phyloP scores from a whole-genome alignment of 768 basidiomycete species.

The Chalciporus sphaerocephalus region DNA sequence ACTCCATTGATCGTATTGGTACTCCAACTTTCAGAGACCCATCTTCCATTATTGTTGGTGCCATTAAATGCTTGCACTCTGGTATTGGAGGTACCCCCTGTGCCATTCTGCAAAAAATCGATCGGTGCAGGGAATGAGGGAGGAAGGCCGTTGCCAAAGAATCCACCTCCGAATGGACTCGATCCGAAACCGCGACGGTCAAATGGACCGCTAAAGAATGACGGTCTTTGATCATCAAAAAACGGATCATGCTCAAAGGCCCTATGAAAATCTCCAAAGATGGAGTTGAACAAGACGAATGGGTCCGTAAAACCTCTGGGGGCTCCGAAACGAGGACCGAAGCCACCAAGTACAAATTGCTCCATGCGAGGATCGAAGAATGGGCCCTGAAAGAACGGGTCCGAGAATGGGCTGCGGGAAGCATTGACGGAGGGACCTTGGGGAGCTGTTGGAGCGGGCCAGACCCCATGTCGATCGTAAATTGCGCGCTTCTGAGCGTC shows the following conservation, averaged over 20 bases:
- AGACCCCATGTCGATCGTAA: conserved; percentile 69
- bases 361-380: conserved; percentile 26
- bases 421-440: conserved; percentile 14
- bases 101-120: conserved; percentile 13
- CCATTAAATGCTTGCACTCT: conserved; percentile 11
- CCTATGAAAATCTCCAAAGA: conserved; percentile 52
- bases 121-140: conserved; percentile 9
- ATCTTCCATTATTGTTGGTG: conserved; percentile 22
- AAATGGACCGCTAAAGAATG: conserved; percentile 32
- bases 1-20: conserved; percentile 63
- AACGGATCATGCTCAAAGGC: conserved; percentile 36
- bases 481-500: conserved; percentile 57
- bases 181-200: conserved; percentile 15
- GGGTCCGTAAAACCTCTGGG: conserved; percentile 59
- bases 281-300: conserved; percentile 66
- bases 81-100: conserved; percentile 3
- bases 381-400: conserved; percentile 17
- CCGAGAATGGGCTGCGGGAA: conserved; percentile 15
- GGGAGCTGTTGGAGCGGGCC: conserved; percentile 56
- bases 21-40: conserved; percentile 55
- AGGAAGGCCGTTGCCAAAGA: conserved; percentile 10
- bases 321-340: conserved; percentile 17
- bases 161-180: conserved; percentile 10
- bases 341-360: conserved; percentile 25
- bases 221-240: too few relatives aligned